Evolutionary conservation across 306 rosid genomes (phyloP).

Genomic region (Senna tora): DNA sequence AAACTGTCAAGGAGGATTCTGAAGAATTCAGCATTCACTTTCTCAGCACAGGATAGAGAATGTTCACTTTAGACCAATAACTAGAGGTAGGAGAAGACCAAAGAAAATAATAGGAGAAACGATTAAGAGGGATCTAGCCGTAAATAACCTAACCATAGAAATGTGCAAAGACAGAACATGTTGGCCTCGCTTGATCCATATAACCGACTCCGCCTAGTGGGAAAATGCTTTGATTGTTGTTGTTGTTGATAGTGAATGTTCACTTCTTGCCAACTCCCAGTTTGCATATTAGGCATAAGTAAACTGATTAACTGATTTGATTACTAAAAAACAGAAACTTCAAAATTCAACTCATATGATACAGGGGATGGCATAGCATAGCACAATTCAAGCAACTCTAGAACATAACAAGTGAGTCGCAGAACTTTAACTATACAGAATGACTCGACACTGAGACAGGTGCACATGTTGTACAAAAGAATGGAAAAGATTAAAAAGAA

Average conservation of each 20-base stretch:
- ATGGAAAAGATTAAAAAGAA: not conserved
- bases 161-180: too few species aligned
- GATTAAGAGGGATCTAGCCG: too few species aligned
- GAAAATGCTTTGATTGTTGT: too few species aligned
- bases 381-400: slow-evolving; percentile 12
- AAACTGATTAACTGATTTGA: not conserved
- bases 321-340: not conserved
- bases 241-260: too few species aligned
- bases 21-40: not conserved
- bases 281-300: not conserved
- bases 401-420: not conserved
- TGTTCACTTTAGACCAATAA: too few species aligned
- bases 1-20: not conserved
- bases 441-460: not conserved
- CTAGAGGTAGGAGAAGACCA: too few species aligned
- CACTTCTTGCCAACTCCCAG: not conserved
- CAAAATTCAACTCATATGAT: not conserved
- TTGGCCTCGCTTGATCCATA: too few species aligned
- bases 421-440: slow-evolving; percentile 1
- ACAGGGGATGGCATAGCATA: not conserved
- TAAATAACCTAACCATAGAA: too few species aligned
- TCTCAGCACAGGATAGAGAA: not conserved
- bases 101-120: too few species aligned
- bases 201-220: too few species aligned
- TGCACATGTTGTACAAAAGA: not conserved